Base-by-base conservation (phyloP, 1,139 yeast genomes). In the Sugiyamaella sp. region DNA sequence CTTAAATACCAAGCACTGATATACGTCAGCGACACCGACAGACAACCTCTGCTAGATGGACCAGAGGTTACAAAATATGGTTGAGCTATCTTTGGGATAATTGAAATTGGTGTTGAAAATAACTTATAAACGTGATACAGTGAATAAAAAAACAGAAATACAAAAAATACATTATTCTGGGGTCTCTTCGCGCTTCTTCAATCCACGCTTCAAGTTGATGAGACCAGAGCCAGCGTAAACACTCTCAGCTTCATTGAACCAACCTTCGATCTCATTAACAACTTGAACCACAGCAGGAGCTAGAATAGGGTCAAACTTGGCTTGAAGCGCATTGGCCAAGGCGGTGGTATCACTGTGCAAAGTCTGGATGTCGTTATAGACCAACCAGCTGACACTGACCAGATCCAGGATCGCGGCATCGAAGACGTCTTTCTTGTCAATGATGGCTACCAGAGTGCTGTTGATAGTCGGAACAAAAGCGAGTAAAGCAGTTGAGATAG, bases 381-480 rank as follows among this genome's bases (percentile, higher is more conserved):
- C 63, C 24, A 60, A 40, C 49, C 53, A 57, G 8, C 60, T 51
- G 27, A 57, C 62, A 27, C 59, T 52, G 35, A 55, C 44, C 14
- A 60, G 21, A 38, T 56, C 56, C 33, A 60, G 55, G 33, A 60
- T 48, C 17, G 62, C 55, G 41, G 57, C 51, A 52, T 60, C 62
- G 40, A 60, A 60, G 27, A 47, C 53, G 17, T 51, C 43, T 52
- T 60, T 60, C 57, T 60, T 60, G 35, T 47, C 54, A 32, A 55
- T 52, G 20, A 60, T 51, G 17, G 51, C 43, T 20, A 42, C 48
- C 22, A 60, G 50, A 24, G 57, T 53, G 6, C 42, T 9, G 42
- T 60, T 51, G 43, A 60, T 58, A 29, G 19, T 19, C 12, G 63
- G 63, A 14, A 59, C 29, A 24, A 59, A 44, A 38, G n/a, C 21